These are phyloP conservation scores for Cercospora sesami DNA, from an alignment of 2,329 filamentous ascomycete genomes.

Conservation along the genomic window DNA sequence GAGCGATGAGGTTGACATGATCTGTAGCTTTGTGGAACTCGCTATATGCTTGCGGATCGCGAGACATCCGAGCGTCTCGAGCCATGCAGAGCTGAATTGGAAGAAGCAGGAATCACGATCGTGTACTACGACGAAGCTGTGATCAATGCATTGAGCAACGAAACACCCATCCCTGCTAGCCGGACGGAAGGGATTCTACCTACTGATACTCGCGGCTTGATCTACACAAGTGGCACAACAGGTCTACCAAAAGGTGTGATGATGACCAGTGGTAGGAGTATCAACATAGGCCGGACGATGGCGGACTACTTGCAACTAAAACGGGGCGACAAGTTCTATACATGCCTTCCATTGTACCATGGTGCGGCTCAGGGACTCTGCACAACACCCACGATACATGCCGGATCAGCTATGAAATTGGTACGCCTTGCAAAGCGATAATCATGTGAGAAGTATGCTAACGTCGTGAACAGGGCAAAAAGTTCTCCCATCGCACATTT, in stretches of 20 bases:
- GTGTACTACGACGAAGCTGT: slow-evolving; percentile 33
- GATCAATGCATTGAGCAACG: slow-evolving; percentile 19
- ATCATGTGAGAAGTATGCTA: background rate
- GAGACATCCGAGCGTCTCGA: slow-evolving; percentile 30
- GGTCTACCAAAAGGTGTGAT: slow-evolving; percentile 36
- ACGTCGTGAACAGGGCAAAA: slow-evolving; percentile 54
- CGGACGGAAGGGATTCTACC: slow-evolving; percentile 22
- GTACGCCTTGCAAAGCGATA: background rate
- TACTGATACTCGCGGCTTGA: slow-evolving; percentile 65
- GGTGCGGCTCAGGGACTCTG: slow-evolving; percentile 69
- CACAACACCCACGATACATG: slow-evolving; percentile 58
- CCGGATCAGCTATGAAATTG: slow-evolving; percentile 67
- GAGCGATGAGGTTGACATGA: background rate
- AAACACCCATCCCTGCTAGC: slow-evolving; percentile 30
- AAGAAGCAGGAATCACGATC: slow-evolving; percentile 23
- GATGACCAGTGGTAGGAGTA: slow-evolving; percentile 27
- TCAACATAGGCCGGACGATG: slow-evolving; percentile 59
- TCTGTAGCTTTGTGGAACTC: slow-evolving; percentile 30
- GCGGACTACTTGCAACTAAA: slow-evolving; percentile 59
- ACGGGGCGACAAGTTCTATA: slow-evolving; percentile 54
- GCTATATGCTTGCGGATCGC: slow-evolving; percentile 32
- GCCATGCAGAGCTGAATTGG: slow-evolving; percentile 29
- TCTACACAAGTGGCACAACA: slow-evolving; percentile 82
- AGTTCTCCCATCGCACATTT: slow-evolving; percentile 74
- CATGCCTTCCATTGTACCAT: slow-evolving; percentile 82